phyloP scores from a whole-genome alignment of 148 eudicot species.

The Heliamphora exappendiculata region DNA sequence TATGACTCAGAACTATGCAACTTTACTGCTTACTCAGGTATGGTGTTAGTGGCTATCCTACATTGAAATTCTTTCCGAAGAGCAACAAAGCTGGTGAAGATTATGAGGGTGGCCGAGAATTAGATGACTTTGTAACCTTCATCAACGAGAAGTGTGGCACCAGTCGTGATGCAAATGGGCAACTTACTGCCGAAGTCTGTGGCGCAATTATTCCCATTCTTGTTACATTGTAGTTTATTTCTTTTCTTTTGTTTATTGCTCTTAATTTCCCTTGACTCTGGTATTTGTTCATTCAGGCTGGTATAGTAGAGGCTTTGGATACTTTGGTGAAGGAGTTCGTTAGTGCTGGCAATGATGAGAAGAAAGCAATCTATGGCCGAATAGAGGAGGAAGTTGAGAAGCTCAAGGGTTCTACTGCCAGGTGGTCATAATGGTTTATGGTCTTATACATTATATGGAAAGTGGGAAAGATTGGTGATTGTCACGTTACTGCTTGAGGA shows the following conservation, averaged over 20 bases:
- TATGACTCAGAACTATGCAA: conserved; percentile 2
- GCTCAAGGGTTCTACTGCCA: conserved; percentile 79
- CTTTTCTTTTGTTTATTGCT: not conserved
- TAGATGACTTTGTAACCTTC: conserved; percentile 74
- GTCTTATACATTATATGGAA: not conserved
- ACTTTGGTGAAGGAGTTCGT: conserved; percentile 72
- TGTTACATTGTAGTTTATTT: not conserved
- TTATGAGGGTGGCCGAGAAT: conserved; percentile 79
- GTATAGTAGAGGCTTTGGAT: conserved; percentile 52
- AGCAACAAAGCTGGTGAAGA: conserved; percentile 95
- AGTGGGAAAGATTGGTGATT: not conserved
- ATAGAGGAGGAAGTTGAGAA: conserved; percentile 80
- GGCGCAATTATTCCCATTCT: not conserved
- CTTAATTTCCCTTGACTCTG: not conserved
- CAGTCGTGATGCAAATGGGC: conserved; percentile 78
- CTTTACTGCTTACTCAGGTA: conserved; percentile 41
- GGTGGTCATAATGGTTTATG: conserved; percentile 32
- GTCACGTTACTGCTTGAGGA: not conserved
- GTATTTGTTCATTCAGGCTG: conserved; percentile 50
- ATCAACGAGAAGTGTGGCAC: conserved; percentile 88
- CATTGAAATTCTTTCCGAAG: conserved; percentile 92
- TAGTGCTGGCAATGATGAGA: conserved; percentile 61
- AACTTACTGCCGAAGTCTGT: conserved; percentile 66
- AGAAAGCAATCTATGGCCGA: conserved; percentile 48
- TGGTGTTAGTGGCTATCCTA: conserved; percentile 89